phyloP scores from a whole-genome alignment of 202 grass and related monocot genomes.

The Musa balbisiana region DNA sequence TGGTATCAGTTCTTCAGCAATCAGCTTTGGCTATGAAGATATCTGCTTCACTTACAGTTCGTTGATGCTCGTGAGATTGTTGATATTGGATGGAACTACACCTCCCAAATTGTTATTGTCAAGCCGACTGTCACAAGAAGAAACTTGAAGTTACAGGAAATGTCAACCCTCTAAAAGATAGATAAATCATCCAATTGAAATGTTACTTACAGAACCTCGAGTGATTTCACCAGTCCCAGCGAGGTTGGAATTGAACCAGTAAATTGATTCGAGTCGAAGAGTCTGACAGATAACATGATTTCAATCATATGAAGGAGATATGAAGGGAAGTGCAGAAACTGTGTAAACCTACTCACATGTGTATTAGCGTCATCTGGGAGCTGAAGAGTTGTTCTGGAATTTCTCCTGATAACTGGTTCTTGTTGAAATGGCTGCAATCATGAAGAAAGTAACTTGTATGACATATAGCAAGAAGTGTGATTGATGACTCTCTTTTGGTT shows the following conservation, averaged over 20 bases:
- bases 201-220: conserved; percentile 61
- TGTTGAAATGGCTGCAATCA: conserved; percentile 72
- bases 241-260: conserved; percentile 64
- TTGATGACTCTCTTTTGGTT: too few species aligned
- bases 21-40: too few species aligned
- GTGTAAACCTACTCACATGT: conserved; percentile 45
- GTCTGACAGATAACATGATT: conserved; percentile 34
- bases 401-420: conserved; percentile 66
- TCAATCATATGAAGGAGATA: conserved; percentile 2
- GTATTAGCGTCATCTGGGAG: conserved; percentile 49
- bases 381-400: conserved; percentile 51
- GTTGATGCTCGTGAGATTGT: conserved; percentile 32
- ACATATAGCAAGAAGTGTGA: too few species aligned
- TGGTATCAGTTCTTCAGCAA: not conserved
- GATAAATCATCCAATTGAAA: conserved; percentile 10
- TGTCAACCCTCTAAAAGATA: not conserved
- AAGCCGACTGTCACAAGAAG: conserved; percentile 32
- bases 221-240: conserved; percentile 34
- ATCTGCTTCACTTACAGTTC: conserved; percentile 48
- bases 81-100: conserved; percentile 36
- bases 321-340: conserved; percentile 5
- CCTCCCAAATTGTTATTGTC: conserved; percentile 42
- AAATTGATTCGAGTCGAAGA: conserved; percentile 73
- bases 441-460: too few species aligned
- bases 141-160: not conserved